A percentile compares a stretch with the other conserved stretches of the same genome.
These are phyloP conservation scores for Colletotrichum sublineola DNA, from an alignment of 2,329 filamentous ascomycete species.

Conservation along the genomic window DNA sequence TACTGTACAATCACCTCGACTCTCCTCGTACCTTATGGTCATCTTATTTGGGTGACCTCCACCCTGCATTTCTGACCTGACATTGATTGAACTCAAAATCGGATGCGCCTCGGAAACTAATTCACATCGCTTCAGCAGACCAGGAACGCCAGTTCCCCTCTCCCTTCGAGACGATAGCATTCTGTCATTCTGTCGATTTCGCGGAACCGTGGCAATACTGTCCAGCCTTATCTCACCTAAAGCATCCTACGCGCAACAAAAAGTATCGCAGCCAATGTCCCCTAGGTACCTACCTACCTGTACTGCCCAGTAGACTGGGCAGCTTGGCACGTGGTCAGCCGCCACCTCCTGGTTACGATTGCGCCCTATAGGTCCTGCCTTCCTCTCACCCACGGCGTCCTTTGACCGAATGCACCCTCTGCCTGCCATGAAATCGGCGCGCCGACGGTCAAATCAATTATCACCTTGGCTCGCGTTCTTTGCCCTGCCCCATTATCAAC, in stretches of 20 bases:
- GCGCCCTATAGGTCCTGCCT: background rate
- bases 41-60: background rate
- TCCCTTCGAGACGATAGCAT: background rate
- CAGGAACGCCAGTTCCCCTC: background rate
- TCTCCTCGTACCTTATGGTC: background rate
- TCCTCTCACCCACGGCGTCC: background rate
- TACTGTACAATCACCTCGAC: too few species aligned
- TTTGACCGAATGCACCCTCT: constrained; percentile 1
- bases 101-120: background rate
- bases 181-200: background rate
- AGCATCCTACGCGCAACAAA: background rate
- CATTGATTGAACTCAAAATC: constrained; percentile 18
- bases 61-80: constrained; percentile 12
- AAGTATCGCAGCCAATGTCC: background rate
- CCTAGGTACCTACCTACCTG: constrained; percentile 6
- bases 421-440: constrained; percentile 6
- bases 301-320: constrained; percentile 7
- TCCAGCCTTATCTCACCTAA: background rate
- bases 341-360: background rate
- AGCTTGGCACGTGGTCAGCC: constrained; percentile 32
- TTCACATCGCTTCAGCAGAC: background rate
- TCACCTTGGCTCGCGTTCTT: background rate
- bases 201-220: background rate
- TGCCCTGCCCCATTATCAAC: constrained; percentile 13
- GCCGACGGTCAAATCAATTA: background rate